phyloP scores from a whole-genome alignment of 306 rosid genomes.

The Corylus americana region DNA sequence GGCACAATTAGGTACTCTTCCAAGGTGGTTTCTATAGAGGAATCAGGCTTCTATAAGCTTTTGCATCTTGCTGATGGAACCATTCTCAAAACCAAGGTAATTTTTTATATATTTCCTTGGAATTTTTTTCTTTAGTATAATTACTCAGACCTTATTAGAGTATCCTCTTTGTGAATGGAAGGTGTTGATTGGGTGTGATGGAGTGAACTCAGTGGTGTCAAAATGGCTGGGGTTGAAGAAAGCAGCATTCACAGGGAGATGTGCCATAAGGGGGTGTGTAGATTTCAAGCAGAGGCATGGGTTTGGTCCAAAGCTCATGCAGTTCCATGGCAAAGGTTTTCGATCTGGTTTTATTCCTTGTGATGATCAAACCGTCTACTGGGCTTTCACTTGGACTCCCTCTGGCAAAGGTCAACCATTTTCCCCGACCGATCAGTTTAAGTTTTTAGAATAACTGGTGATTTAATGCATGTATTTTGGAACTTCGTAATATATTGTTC shows the following conservation, averaged over 20 bases:
- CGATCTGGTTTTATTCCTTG: conserved; percentile 56
- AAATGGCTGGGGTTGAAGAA: conserved; percentile 68
- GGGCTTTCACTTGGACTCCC: conserved; percentile 66
- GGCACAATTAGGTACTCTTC: conserved; percentile 71
- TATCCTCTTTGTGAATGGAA: conserved; percentile 20
- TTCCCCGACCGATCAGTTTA: too few relatives aligned
- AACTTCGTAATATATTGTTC: too few relatives aligned
- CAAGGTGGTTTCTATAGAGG: conserved; percentile 68
- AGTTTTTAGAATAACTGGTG: too few relatives aligned
- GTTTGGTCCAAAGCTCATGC: conserved; percentile 40
- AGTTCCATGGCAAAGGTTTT: conserved; percentile 55
- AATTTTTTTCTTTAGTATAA: not conserved
- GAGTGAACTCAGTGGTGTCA: conserved; percentile 77
- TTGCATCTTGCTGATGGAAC: conserved; percentile 72
- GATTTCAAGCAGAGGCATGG: conserved; percentile 30
- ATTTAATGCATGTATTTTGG: too few relatives aligned
- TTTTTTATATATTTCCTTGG: not conserved
- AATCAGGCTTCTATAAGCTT: conserved; percentile 54
- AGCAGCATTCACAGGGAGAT: conserved; percentile 48
- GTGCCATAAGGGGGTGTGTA: conserved; percentile 54
- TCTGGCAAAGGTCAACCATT: conserved; percentile 47
- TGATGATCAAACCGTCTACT: conserved; percentile 43
- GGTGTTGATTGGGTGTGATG: conserved; percentile 82
- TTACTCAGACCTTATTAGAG: not conserved
- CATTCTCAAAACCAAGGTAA: conserved; percentile 58